These are phyloP conservation scores for Solanum chmielewskii DNA, from an alignment of 257 asterid genomes.

Conservation along the genomic window DNA sequence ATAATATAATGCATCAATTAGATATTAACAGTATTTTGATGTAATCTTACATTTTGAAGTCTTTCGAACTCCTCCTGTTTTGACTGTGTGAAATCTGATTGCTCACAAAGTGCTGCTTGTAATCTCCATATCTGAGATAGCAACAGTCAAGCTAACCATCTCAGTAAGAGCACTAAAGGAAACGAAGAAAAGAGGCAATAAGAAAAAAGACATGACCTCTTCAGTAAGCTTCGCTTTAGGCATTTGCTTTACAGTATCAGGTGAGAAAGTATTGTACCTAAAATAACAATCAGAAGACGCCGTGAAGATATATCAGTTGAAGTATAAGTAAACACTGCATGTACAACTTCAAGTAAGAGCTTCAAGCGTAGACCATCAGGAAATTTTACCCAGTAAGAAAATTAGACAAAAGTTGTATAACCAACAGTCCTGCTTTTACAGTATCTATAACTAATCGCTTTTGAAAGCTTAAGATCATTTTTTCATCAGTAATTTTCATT, in stretches of 20 bases:
- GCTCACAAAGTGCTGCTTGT: slow-evolving; percentile 63
- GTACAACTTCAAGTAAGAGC: not conserved
- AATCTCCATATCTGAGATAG: slow-evolving; percentile 67
- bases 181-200: not conserved
- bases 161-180: not conserved
- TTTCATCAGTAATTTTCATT: not conserved
- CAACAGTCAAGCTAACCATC: not conserved
- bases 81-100: slow-evolving; percentile 62
- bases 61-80: slow-evolving; percentile 87
- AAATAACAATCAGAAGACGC: not conserved
- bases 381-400: too few relatives aligned
- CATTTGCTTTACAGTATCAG: slow-evolving; percentile 80
- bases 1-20: not conserved
- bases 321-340: not conserved
- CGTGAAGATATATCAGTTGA: not conserved
- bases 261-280: slow-evolving; percentile 81
- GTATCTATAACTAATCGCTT: not conserved
- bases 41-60: slow-evolving; percentile 54
- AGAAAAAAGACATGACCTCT: slow-evolving; percentile 39
- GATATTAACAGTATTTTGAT: not conserved
- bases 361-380: not conserved
- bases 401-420: not conserved
- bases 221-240: slow-evolving; percentile 74
- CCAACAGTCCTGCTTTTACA: not conserved
- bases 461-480: not conserved